phyloP scores from a whole-genome alignment of 2,329 filamentous ascomycete genomes.

The Pestalotiopsis sp. region DNA sequence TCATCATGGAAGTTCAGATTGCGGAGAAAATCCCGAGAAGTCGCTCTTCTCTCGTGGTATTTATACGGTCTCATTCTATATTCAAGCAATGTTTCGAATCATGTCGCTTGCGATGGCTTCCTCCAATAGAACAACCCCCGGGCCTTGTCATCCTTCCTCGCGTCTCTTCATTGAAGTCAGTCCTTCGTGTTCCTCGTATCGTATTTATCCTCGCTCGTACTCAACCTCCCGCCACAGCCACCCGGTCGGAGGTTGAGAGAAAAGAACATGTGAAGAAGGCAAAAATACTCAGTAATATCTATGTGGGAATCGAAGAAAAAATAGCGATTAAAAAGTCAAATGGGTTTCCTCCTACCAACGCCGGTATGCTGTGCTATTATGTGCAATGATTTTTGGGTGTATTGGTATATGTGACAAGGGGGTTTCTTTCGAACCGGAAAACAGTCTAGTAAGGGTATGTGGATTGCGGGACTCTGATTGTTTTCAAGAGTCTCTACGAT shows the following conservation, averaged over 20 bases:
- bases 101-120: not conserved
- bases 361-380: not conserved
- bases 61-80: not conserved
- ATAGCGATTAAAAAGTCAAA: not conserved
- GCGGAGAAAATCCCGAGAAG: too few species aligned
- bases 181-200: not conserved
- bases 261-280: not conserved
- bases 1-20: too few species aligned
- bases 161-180: not conserved
- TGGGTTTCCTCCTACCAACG: not conserved
- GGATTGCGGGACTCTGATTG: not conserved
- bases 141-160: too few species aligned
- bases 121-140: not conserved
- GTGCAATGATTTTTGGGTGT: not conserved
- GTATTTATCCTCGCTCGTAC: not conserved
- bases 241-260: not conserved
- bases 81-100: not conserved
- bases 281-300: not conserved
- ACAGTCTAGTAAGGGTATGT: not conserved
- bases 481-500: conserved; percentile 1
- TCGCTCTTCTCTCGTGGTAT: too few species aligned
- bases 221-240: not conserved
- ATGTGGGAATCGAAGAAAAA: not conserved
- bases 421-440: not conserved
- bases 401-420: not conserved